A percentile compares a stretch with the other conserved stretches of the same genome.
phyloP scores from a whole-genome alignment of 495 filamentous ascomycete species.

The Xylaria longipes region DNA sequence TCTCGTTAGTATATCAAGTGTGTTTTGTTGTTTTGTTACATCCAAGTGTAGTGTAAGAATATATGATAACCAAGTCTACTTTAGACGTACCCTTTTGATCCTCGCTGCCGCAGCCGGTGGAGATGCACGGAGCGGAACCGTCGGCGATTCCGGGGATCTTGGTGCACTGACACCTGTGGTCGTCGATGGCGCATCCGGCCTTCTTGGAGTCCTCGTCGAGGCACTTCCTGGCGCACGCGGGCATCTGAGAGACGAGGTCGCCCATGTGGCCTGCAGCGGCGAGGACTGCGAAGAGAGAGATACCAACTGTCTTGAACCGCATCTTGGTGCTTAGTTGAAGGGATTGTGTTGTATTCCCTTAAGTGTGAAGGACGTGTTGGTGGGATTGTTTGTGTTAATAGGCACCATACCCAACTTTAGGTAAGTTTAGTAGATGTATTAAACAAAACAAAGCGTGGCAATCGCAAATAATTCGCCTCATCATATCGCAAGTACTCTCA shows the following conservation, averaged over 20 bases:
- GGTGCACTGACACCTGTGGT: slow-evolving; percentile 38
- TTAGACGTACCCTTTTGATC: slow-evolving; percentile 36
- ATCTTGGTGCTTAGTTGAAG: slow-evolving; percentile 14
- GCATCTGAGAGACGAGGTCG: slow-evolving; percentile 35
- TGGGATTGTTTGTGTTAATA: neutral
- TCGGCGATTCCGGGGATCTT: slow-evolving; percentile 29
- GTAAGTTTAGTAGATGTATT: neutral
- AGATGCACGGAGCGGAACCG: slow-evolving; percentile 30
- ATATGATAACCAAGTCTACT: too few species aligned
- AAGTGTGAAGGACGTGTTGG: neutral
- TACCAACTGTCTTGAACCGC: slow-evolving; percentile 33
- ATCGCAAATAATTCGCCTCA: neutral
- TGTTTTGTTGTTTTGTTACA: neutral
- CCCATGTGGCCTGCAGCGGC: slow-evolving; percentile 28
- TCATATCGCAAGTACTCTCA: neutral
- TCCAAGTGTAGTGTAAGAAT: slow-evolving; percentile 14
- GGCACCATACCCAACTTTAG: too few species aligned
- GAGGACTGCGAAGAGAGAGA: slow-evolving; percentile 31
- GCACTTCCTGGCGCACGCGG: slow-evolving; percentile 38
- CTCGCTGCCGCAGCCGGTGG: slow-evolving; percentile 27
- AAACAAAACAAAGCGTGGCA: neutral
- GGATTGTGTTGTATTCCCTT: neutral
- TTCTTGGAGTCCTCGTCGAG: slow-evolving; percentile 30
- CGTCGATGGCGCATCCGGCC: slow-evolving; percentile 35
- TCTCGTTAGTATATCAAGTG: slow-evolving; percentile 32